Evolutionary conservation across 768 basidiomycete genomes (phyloP).

Genomic region (Lactarius indigo): DNA sequence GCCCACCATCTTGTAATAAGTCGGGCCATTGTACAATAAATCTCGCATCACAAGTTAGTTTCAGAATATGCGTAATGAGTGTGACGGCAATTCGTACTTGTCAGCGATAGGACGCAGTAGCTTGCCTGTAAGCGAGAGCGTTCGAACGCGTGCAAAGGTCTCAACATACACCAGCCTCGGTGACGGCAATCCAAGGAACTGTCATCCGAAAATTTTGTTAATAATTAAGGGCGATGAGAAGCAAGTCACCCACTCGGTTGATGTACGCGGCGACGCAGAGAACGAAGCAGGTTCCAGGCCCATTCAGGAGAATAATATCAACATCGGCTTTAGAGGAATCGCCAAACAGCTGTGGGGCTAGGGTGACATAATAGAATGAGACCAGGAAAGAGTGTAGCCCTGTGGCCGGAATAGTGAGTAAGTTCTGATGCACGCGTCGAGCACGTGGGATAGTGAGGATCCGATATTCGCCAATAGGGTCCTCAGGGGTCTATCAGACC

Average conservation of each 20-base stretch:
- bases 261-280: constrained; percentile 69
- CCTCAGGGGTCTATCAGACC: constrained; percentile 5
- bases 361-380: constrained; percentile 58
- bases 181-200: constrained; percentile 74
- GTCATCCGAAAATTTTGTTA: constrained; percentile 4
- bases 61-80: not conserved
- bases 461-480: constrained; percentile 35
- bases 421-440: constrained; percentile 77
- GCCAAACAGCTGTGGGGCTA: constrained; percentile 40
- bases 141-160: constrained; percentile 84
- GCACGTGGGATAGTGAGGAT: constrained; percentile 81
- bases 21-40: constrained; percentile 92
- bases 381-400: constrained; percentile 55
- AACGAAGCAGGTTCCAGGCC: constrained; percentile 89
- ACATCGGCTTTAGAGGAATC: constrained; percentile 56
- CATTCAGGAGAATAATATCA: constrained; percentile 85
- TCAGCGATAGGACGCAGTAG: constrained; percentile 81
- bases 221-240: constrained; percentile 13
- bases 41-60: constrained; percentile 36
- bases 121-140: constrained; percentile 80
- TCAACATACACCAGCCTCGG: constrained; percentile 85
- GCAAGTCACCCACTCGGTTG: constrained; percentile 54
- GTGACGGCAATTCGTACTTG: constrained; percentile 43
- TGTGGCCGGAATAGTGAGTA: constrained; percentile 65
- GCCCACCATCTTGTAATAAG: constrained; percentile 39